Conservation (phyloP, 2,329 filamentous ascomycete genomes). For the Gremmenia infestans region DNA sequence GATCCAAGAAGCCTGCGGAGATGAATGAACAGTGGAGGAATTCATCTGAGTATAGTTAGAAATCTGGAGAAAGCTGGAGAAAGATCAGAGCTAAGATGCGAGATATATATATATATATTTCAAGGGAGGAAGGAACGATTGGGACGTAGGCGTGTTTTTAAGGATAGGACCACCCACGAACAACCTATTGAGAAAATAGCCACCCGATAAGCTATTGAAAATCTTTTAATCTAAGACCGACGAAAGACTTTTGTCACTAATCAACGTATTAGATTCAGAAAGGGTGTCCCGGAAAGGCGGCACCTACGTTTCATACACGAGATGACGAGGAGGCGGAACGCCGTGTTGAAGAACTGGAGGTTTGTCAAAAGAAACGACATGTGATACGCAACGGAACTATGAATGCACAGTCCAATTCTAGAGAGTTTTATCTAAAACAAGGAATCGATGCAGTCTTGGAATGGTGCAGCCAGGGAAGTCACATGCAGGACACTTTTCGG, state of each 20-base stretch:
- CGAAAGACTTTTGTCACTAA: not conserved
- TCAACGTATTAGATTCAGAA: not conserved
- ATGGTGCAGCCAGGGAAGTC: not conserved
- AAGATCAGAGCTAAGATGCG: too few relatives aligned
- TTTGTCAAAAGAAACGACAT: not conserved
- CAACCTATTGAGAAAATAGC: too few relatives aligned
- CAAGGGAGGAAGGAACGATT: too few relatives aligned
- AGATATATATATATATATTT: too few relatives aligned
- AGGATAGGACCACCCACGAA: too few relatives aligned
- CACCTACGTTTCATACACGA: constrained; percentile 13
- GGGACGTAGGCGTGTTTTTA: too few relatives aligned
- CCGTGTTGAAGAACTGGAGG: constrained; percentile 8
- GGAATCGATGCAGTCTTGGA: not conserved
- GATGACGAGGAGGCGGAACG: constrained; percentile 1
- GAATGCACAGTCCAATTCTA: not conserved
- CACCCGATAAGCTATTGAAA: not conserved
- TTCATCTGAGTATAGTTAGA: too few relatives aligned
- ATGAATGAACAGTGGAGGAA: too few relatives aligned
- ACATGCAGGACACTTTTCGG: constrained; percentile 10
- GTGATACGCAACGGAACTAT: not conserved
- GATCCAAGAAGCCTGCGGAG: too few relatives aligned
- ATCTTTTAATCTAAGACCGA: not conserved
- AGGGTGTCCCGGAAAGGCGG: constrained; percentile 4
- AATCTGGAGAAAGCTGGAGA: too few relatives aligned
- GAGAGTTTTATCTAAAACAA: not conserved